Conservation (phyloP, 495 filamentous ascomycete species). For the Collariella sp. region DNA sequence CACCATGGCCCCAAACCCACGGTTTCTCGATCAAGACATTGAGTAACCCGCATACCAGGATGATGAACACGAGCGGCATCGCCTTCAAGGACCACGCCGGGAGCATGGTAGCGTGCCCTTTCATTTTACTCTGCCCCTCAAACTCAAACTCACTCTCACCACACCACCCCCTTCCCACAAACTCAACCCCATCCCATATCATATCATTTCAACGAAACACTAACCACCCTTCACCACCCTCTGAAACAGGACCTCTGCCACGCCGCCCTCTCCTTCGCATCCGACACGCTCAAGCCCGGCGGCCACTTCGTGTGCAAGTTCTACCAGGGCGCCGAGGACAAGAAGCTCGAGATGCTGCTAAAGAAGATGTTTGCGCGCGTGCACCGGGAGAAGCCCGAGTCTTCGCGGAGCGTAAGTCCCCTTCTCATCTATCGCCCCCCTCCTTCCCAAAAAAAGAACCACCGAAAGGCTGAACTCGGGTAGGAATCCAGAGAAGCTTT, state of each 20-base stretch:
- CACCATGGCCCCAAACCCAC: slow-evolving; percentile 75
- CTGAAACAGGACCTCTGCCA: slow-evolving; percentile 68
- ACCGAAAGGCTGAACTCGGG: background rate
- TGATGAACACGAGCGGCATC: slow-evolving; percentile 97
- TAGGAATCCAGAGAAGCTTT: slow-evolving; percentile 88
- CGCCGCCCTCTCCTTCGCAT: slow-evolving; percentile 73
- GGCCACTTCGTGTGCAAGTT: slow-evolving; percentile 97
- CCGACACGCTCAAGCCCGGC: slow-evolving; percentile 69
- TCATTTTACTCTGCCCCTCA: background rate
- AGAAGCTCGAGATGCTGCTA: slow-evolving; percentile 60
- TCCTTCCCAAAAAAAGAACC: background rate
- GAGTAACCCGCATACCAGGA: slow-evolving; percentile 88
- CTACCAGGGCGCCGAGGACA: slow-evolving; percentile 84
- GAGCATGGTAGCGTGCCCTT: slow-evolving; percentile 62
- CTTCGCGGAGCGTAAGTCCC: slow-evolving; percentile 68
- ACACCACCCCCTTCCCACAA: too few relatives aligned
- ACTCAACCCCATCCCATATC: background rate
- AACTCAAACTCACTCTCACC: too few relatives aligned
- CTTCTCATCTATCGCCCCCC: background rate
- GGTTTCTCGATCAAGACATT: slow-evolving; percentile 76
- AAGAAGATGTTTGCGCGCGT: slow-evolving; percentile 70
- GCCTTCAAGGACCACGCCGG: slow-evolving; percentile 79
- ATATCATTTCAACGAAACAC: background rate
- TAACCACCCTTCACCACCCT: background rate
- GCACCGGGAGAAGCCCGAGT: slow-evolving; percentile 77